Percentiles rank a stretch among this genome's conserved stretches.
phyloP scores from a whole-genome alignment of 495 filamentous ascomycete genomes.

The Aspergillus ostianus region DNA sequence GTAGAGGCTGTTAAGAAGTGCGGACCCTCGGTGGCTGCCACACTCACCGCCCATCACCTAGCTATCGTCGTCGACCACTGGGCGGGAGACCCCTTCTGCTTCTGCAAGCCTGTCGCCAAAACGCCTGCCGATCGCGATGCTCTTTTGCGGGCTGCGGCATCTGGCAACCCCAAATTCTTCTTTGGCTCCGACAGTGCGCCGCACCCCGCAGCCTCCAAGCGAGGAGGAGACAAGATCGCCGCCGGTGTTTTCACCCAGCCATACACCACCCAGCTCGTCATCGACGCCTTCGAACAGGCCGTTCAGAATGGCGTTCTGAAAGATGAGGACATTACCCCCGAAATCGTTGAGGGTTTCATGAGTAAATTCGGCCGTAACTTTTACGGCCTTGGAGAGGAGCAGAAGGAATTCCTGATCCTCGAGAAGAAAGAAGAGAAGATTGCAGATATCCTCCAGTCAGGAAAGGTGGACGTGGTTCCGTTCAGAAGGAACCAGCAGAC shows the following conservation, averaged over 20 bases:
- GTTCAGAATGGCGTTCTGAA: slow-evolving; percentile 62
- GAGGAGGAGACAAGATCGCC: slow-evolving; percentile 61
- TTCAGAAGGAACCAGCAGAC: slow-evolving; percentile 65
- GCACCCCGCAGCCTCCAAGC: slow-evolving; percentile 73
- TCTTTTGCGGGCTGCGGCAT: slow-evolving; percentile 65
- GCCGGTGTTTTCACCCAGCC: slow-evolving; percentile 91
- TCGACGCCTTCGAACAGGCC: slow-evolving; percentile 71
- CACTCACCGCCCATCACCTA: slow-evolving; percentile 73
- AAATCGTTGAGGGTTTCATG: slow-evolving; percentile 71
- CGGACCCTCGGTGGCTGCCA: slow-evolving; percentile 62
- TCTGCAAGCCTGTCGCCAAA: slow-evolving; percentile 86
- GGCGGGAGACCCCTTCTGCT: slow-evolving; percentile 72
- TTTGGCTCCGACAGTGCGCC: slow-evolving; percentile 70
- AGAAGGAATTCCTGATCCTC: slow-evolving; percentile 59
- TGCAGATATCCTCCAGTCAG: slow-evolving; percentile 45
- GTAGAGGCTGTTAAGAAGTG: slow-evolving; percentile 72
- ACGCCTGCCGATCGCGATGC: slow-evolving; percentile 71
- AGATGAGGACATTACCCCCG: slow-evolving; percentile 66
- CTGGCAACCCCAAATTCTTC: slow-evolving; percentile 78
- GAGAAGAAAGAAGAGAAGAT: slow-evolving; percentile 61
- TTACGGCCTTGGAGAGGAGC: slow-evolving; percentile 55
- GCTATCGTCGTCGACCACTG: slow-evolving; percentile 75
- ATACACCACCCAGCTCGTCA: slow-evolving; percentile 71
- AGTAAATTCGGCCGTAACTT: slow-evolving; percentile 71
- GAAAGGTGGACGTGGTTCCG: slow-evolving; percentile 64